These are phyloP conservation scores for Globisporangium sylvaticum DNA, from an alignment of 352 stramenopile genomes.

Conservation along the genomic window DNA sequence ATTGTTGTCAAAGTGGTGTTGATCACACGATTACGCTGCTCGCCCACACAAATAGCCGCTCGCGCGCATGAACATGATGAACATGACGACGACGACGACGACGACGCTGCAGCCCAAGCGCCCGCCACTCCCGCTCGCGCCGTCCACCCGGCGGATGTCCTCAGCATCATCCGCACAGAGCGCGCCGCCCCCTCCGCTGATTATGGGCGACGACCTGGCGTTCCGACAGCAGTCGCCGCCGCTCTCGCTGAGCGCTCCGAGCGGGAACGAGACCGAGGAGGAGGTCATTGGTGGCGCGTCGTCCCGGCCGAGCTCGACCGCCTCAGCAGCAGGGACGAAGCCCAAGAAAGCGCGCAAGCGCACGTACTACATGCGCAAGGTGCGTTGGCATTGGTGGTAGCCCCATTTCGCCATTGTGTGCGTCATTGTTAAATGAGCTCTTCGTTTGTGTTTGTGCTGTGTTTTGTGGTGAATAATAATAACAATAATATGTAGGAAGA, in stretches of 20 bases:
- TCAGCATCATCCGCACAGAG: background rate
- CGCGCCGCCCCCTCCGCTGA: background rate
- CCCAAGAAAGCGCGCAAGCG: constrained; percentile 21
- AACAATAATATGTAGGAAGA: constrained; percentile 21
- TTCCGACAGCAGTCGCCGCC: background rate
- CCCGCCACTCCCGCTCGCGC: no score
- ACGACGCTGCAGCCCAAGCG: background rate
- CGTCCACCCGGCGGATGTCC: background rate
- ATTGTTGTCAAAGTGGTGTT: background rate
- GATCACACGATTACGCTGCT: background rate
- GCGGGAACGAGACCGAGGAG: background rate
- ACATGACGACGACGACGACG: background rate
- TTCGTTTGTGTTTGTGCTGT: no score
- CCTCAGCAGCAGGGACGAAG: background rate
- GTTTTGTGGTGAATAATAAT: background rate
- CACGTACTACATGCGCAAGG: constrained; percentile 50
- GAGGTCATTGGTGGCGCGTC: background rate
- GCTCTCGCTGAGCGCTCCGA: background rate
- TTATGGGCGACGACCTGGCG: background rate
- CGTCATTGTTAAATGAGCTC: background rate
- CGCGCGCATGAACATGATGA: no score
- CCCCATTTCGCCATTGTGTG: background rate
- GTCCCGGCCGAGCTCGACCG: background rate
- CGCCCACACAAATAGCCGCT: background rate
- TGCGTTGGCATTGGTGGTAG: background rate